Conservation (phyloP, 495 filamentous ascomycete genomes). For the Penicillium cosmopolitanum region DNA sequence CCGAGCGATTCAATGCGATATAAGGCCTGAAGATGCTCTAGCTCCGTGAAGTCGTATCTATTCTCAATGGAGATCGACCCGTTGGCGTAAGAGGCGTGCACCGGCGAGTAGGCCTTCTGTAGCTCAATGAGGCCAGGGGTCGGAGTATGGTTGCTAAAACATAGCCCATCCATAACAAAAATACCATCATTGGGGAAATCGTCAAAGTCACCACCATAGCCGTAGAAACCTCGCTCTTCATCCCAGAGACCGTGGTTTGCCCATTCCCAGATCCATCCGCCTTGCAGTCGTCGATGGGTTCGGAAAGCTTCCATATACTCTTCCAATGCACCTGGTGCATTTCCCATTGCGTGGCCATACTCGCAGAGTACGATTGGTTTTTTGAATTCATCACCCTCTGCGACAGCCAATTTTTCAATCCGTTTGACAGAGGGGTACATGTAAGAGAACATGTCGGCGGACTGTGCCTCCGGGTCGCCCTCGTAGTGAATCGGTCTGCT, state of each 20-base stretch:
- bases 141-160: conserved; percentile 58
- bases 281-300: conserved; percentile 60
- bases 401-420: conserved; percentile 45
- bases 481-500: conserved; percentile 69
- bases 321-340: conserved; percentile 66
- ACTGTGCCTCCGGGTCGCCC: conserved; percentile 58
- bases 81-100: conserved; percentile 20
- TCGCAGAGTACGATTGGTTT: conserved; percentile 69
- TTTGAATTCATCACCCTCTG: conserved; percentile 45
- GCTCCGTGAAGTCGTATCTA: conserved; percentile 53
- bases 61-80: conserved; percentile 45
- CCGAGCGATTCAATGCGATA: conserved; percentile 30
- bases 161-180: conserved; percentile 68
- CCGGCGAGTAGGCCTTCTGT: conserved; percentile 62
- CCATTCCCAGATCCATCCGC: conserved; percentile 78
- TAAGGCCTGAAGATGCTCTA: conserved; percentile 47
- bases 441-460: conserved; percentile 66
- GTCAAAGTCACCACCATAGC: conserved; percentile 67
- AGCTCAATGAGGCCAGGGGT: conserved; percentile 61
- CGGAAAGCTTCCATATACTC: conserved; percentile 67
- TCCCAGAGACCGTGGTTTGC: conserved; percentile 68
- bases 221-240: conserved; percentile 54
- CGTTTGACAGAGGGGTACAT: conserved; percentile 65
- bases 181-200: conserved; percentile 65
- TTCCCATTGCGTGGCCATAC: conserved; percentile 74